A percentile compares a stretch with the other conserved stretches of the same genome.
phyloP scores from a whole-genome alignment of 371 early-diverging fungal species.

The Apophysomyces sp. region DNA sequence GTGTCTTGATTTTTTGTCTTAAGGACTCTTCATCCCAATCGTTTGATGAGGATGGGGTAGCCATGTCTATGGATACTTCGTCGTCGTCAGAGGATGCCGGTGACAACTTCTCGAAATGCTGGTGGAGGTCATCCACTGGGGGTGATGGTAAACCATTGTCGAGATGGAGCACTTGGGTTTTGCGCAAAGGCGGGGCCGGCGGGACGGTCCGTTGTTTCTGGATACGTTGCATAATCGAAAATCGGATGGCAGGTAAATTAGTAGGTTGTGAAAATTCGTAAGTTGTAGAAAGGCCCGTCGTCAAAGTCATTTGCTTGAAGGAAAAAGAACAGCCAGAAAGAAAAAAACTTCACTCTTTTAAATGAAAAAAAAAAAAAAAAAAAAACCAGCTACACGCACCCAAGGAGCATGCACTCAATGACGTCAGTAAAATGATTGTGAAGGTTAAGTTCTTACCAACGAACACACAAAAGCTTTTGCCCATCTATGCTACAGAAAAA shows the following conservation, averaged over 20 bases:
- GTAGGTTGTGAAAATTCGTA: slow-evolving; percentile 34
- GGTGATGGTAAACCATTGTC: slow-evolving; percentile 45
- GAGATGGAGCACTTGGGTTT: slow-evolving; percentile 11
- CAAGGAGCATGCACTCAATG: no score
- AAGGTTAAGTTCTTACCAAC: no score
- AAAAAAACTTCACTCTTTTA: no score
- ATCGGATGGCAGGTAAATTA: slow-evolving; percentile 36
- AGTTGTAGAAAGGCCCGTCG: background rate
- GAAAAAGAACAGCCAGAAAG: background rate
- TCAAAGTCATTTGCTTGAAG: background rate
- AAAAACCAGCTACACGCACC: no score
- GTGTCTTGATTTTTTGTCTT: slow-evolving; percentile 28
- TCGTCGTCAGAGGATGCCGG: slow-evolving; percentile 13
- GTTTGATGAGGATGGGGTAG: background rate
- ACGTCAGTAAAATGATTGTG: no score
- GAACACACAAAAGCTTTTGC: no score
- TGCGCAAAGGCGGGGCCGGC: background rate
- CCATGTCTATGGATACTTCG: background rate
- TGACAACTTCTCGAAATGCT: slow-evolving; percentile 8
- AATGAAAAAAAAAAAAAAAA: no score
- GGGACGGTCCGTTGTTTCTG: slow-evolving; percentile 26
- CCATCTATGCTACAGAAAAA: no score
- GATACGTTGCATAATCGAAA: slow-evolving; percentile 30
- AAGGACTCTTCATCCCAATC: slow-evolving; percentile 22
- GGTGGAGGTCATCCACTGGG: slow-evolving; percentile 24